Base-by-base conservation (phyloP, 2,329 filamentous ascomycete genomes). In the Myriosclerotinia curreyana region DNA sequence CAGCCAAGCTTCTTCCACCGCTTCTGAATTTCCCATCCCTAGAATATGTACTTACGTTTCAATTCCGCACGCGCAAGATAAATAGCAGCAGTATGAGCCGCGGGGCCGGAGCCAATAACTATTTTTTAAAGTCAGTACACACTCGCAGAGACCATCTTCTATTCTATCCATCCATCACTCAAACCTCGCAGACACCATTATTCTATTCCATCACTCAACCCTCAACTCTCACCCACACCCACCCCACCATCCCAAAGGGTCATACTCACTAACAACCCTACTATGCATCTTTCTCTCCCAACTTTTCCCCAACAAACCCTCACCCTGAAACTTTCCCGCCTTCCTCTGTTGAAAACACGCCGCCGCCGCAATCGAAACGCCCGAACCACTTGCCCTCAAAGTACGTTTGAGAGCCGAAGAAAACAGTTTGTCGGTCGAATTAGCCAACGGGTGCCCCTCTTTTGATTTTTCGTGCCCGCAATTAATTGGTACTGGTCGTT, bases 61-160 rank as follows among this genome's bases (percentile, higher is more conserved):
- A 99, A 80, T 77, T 99, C 94, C 67, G 95, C 95, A 76, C 95
- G 90, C 55, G 93, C 90, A 73, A 97, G 88, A 80, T 99, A 99
- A 76, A 99, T 87, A 77, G 95, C 95, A 67, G 95, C 95, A 54
- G 95, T 99, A 81, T 99, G 95, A 79, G 93, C 95, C 72, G 93
- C 95, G 68, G 95, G 95, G 81, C 95, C 95, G 68, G 95, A 99
- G 81, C 95, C 93, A 79, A 91, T 89, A 75, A 92, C 84, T 87
- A 71, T 66, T 65, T n/a, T 31, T 66, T 53, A 40, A 44, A 62
- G 61, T 69, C 60, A 67, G 65, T 60, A 56, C 48, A 46, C 17
- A 25, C 28, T n/a, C 53, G 40, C 40, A 38, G 28, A 65, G n/a
- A 46, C 46, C 38, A 31, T 46, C 28, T 31, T 28, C n/a, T 15